Base-by-base conservation (phyloP, 345 rosid genomes). In the Linum trigynum region DNA sequence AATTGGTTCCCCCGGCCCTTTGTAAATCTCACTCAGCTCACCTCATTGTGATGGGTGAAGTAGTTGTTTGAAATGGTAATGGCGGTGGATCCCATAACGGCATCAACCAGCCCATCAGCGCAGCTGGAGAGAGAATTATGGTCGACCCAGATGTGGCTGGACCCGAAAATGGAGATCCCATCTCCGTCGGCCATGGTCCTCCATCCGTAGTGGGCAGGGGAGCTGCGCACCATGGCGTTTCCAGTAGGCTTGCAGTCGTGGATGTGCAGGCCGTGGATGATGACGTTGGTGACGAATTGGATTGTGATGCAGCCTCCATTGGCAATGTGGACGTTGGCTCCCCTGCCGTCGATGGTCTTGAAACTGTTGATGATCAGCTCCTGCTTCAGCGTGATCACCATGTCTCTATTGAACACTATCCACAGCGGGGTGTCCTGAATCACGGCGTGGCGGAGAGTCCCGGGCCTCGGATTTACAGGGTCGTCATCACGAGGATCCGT, bases 11-110 rank as follows among this genome's bases (percentile, higher is more conserved):
- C 16, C n/a, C n/a, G n/a, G 15, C 7, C 2, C 35, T 9, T 10
- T 57, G 38, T 11, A 12, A 2, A 8, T 7, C 5, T 7, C 12
- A 23, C 23, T 57, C 23, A n/a, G 56, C n/a, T 57, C 38, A 57
- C 61, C 61, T 57, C 61, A 57, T 57, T 57, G 38, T 57, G 61
- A 37, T 57, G 61, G 12, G 61, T 57, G 38, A 57, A 57, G 61
- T 17, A 57, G 61, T 57, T 57, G 61, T 57, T 57, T 7, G 61
- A 57, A 12, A 57, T 57, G 61, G 61, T 57, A 17, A 57, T 57
- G 23, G 61, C 61, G 12, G 61, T 57, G 9, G 61, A 57, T 10
- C 61, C 61, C 61, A 57, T 57, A 15, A 57, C 38, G 38, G 61
- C 61, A 3, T 57, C 61, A 12, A 57, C 38, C 38, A 57, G 23